phyloP scores from a whole-genome alignment of 805 yeast species.

The Starmerella apicola region DNA sequence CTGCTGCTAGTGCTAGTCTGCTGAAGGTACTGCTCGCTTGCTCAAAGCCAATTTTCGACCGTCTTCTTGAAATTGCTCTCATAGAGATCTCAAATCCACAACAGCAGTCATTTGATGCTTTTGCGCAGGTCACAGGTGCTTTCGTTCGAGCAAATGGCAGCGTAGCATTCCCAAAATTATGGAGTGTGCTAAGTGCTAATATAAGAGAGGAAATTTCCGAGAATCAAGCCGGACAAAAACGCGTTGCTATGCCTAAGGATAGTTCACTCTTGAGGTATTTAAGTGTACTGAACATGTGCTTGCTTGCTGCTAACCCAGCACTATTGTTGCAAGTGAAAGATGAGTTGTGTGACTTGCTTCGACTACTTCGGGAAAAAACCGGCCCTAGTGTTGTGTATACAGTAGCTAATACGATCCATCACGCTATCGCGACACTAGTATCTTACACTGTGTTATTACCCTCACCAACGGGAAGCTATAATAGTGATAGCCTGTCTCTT shows the following conservation, averaged over 20 bases:
- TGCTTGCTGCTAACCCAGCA: slow-evolving; percentile 52
- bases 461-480: slow-evolving; percentile 29
- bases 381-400: slow-evolving; percentile 54
- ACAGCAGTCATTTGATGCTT: slow-evolving; percentile 47
- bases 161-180: slow-evolving; percentile 34
- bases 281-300: slow-evolving; percentile 53
- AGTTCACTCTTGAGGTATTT: slow-evolving; percentile 60
- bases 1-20: slow-evolving; percentile 14
- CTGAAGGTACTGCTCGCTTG: slow-evolving; percentile 13
- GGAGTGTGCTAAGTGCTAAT: slow-evolving; percentile 36
- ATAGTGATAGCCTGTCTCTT: slow-evolving; percentile 13
- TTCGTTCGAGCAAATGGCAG: slow-evolving; percentile 53
- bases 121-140: slow-evolving; percentile 62
- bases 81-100: slow-evolving; percentile 46
- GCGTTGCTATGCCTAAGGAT: slow-evolving; percentile 64
- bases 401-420: slow-evolving; percentile 53
- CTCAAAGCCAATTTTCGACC: slow-evolving; percentile 23
- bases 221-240: slow-evolving; percentile 67
- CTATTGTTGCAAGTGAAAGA: slow-evolving; percentile 33
- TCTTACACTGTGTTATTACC: slow-evolving; percentile 7
- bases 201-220: slow-evolving; percentile 57
- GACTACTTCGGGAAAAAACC: slow-evolving; percentile 34
- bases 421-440: slow-evolving; percentile 50
- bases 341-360: slow-evolving; percentile 38
- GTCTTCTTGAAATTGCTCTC: slow-evolving; percentile 23